A percentile compares a stretch with the other conserved stretches of the same genome.
Evolutionary conservation across 106 monocot species (phyloP).

Genomic region (Posidonia australis): DNA sequence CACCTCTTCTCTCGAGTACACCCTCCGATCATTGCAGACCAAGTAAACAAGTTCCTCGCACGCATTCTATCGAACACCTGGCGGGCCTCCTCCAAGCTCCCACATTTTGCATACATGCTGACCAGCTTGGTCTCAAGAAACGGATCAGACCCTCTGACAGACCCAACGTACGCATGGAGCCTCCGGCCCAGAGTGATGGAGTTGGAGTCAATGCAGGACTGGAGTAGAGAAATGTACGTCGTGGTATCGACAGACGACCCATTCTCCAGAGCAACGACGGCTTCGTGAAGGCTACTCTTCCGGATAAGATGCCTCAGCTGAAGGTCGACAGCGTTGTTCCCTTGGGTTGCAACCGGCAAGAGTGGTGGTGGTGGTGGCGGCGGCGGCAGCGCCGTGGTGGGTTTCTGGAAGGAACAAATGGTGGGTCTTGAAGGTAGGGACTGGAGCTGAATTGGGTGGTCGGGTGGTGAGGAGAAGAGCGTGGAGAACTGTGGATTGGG

Average conservation of each 20-base stretch:
- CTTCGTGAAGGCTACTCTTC: constrained; percentile 46
- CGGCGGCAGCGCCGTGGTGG: background rate
- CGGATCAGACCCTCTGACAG: constrained; percentile 20
- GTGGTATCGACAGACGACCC: constrained; percentile 17
- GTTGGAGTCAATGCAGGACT: constrained; percentile 67
- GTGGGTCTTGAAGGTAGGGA: background rate
- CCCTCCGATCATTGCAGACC: constrained; percentile 74
- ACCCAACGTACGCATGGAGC: constrained; percentile 39
- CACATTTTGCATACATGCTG: constrained; percentile 88
- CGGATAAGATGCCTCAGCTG: constrained; percentile 12
- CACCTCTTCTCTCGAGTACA: constrained; percentile 46
- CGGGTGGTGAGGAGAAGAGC: constrained; percentile 6
- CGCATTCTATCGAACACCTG: constrained; percentile 62
- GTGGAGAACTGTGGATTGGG: constrained; percentile 4
- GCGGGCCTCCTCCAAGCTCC: constrained; percentile 60
- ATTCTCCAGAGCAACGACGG: constrained; percentile 37
- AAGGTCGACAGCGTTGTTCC: constrained; percentile 6
- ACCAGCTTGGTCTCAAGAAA: constrained; percentile 68
- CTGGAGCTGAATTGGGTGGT: background rate
- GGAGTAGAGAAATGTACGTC: constrained; percentile 55
- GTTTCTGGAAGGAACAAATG: background rate
- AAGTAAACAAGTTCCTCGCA: constrained; percentile 51
- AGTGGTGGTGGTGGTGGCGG: background rate
- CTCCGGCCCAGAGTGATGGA: constrained; percentile 48
- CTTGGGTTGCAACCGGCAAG: background rate